Base-by-base conservation (phyloP, 1,139 yeast genomes). In the Sugiyamaella xylanicola region DNA sequence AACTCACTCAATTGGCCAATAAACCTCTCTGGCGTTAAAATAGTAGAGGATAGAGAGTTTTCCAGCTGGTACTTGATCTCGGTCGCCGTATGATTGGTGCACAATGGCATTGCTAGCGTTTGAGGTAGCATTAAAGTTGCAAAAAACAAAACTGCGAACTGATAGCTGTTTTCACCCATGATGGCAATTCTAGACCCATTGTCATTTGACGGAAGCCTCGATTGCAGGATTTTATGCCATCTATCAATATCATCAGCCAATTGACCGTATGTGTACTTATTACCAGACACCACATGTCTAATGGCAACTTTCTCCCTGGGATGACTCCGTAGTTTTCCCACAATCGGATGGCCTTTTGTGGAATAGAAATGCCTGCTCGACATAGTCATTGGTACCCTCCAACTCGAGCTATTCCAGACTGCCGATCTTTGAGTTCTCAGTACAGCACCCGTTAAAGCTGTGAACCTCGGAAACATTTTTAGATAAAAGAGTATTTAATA, bases 121-220 rank as follows among this genome's bases (percentile, higher is more conserved):
- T 62, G 55, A 4, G 69, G 67, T 15, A 70, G 55, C 22, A 71
- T 61, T 55, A 70, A 50, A 2, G 70, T 60, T 8, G 74, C 73
- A 48, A 61, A 66, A 54, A 69, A 68, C 25, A 65, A 56, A 2
- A 62, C 67, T 11, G 67, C 66, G 55, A 70, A 70, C 59, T 70
- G 69, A 57, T 63, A 70, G 48, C 69, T 63, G 60, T 70, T 70
- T 56, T 70, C 74, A 22, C 73, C 74, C 74, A 70, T 70, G 44
- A 70, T 62, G 16, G 74, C 74, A 3, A 70, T 59, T 35, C 72
- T 63, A n/a, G 56, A 51, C 9, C 57, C 61, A 8, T 55, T 44
- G 15, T 54, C 46, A 7, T 54, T 41, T 16, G 53, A 48, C 5
- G 53, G 42, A 16, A 37, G 21, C 17, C 41, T 32, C 9, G 46